Conservation (phyloP, 2,329 filamentous ascomycete species). For the Colletotrichum eremochloae region DNA sequence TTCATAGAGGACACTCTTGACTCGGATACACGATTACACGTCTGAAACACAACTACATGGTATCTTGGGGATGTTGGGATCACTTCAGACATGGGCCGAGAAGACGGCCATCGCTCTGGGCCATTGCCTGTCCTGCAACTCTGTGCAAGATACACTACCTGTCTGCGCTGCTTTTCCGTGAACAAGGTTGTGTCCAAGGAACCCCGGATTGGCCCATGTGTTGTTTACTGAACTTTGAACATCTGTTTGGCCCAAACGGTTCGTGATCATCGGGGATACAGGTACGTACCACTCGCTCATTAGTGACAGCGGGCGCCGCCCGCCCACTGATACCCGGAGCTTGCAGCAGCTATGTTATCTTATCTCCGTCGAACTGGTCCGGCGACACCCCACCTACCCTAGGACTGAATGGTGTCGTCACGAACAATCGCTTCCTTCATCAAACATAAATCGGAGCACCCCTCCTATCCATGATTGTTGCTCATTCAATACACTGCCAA, state of each 20-base stretch:
- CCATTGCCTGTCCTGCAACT: not conserved
- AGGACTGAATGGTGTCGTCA: constrained; percentile 41
- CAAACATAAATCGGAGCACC: constrained; percentile 26
- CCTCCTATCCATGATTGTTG: not conserved
- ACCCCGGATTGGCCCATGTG: constrained; percentile 26
- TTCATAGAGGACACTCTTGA: constrained; percentile 30
- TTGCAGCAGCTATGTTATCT: constrained; percentile 38
- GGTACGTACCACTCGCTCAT: constrained; percentile 2
- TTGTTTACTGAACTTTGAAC: constrained; percentile 7
- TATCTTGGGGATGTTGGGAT: not conserved
- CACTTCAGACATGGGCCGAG: not conserved
- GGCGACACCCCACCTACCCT: constrained; percentile 33
- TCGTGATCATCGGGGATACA: not conserved
- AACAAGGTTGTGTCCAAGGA: constrained; percentile 26
- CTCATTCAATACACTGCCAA: not conserved
- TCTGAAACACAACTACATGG: not conserved
- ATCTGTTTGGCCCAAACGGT: not conserved
- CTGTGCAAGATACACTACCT: not conserved
- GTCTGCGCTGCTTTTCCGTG: not conserved
- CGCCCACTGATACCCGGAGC: constrained; percentile 27
- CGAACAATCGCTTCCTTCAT: constrained; percentile 34
- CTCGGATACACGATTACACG: constrained; percentile 7
- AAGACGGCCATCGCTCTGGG: not conserved
- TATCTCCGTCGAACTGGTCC: constrained; percentile 40
- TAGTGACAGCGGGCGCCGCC: constrained; percentile 8